Percentiles rank a stretch among this genome's conserved stretches.
phyloP scores from a whole-genome alignment of 2,329 filamentous ascomycete genomes.

The Paraphaeosphaeria sporulosa region DNA sequence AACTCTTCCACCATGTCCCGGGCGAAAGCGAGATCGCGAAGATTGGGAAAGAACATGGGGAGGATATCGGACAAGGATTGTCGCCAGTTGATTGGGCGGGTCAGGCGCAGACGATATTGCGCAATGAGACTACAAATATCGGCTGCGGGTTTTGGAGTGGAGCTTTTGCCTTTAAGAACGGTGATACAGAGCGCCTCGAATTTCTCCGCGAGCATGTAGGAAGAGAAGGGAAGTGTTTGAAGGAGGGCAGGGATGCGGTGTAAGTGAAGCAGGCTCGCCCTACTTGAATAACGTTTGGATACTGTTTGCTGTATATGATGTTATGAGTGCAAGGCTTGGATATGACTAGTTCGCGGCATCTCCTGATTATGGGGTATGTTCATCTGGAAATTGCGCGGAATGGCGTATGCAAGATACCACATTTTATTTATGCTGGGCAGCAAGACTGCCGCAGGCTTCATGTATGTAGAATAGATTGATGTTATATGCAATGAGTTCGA shows the following conservation, averaged over 20 bases:
- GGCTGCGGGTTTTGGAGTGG: slow-evolving; percentile 51
- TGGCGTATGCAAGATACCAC: slow-evolving; percentile 1
- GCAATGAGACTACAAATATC: slow-evolving; percentile 49
- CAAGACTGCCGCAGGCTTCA: too few species aligned
- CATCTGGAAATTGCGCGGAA: neutral
- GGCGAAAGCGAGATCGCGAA: slow-evolving; percentile 49
- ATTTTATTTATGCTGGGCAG: neutral
- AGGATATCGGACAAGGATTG: slow-evolving; percentile 30
- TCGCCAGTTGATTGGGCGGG: slow-evolving; percentile 47
- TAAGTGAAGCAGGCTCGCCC: neutral
- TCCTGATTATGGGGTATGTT: neutral
- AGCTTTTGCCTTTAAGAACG: slow-evolving; percentile 45
- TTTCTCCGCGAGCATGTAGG: slow-evolving; percentile 49
- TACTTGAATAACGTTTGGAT: neutral
- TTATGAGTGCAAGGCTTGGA: neutral
- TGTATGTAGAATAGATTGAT: too few species aligned
- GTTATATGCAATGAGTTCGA: too few species aligned
- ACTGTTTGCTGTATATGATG: slow-evolving; percentile 1
- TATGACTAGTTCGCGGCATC: neutral
- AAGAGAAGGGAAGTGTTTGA: slow-evolving; percentile 48
- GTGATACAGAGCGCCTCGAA: slow-evolving; percentile 38
- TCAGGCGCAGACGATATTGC: slow-evolving; percentile 37
- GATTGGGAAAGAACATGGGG: slow-evolving; percentile 39
- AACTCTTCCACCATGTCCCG: slow-evolving; percentile 56
- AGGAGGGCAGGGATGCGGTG: slow-evolving; percentile 29